Evolutionary conservation across 257 asterid species (phyloP).

Genomic region (Buddleja alternifolia): DNA sequence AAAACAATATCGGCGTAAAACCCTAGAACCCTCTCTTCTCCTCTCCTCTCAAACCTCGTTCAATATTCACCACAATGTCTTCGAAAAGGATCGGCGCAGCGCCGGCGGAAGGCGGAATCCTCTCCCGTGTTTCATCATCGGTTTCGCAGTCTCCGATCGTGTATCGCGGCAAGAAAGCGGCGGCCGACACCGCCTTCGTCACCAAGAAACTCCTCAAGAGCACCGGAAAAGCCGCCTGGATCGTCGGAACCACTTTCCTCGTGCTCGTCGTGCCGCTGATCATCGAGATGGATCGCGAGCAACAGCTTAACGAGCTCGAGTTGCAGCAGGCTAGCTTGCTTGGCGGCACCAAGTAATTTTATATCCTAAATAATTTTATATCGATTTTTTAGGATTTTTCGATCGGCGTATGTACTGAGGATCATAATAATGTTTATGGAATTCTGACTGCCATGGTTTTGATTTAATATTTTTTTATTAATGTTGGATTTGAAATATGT

Average conservation of each 20-base stretch:
- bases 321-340: slow-evolving; percentile 85
- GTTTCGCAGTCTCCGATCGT: slow-evolving; percentile 63
- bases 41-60: not conserved
- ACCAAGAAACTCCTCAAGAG: slow-evolving; percentile 66
- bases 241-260: slow-evolving; percentile 76
- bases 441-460: not conserved
- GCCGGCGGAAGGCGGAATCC: slow-evolving; percentile 41
- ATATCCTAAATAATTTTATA: not conserved
- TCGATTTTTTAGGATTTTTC: not conserved
- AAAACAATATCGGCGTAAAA: not conserved
- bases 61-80: slow-evolving; percentile 30
- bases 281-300: slow-evolving; percentile 88
- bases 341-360: slow-evolving; percentile 48
- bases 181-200: slow-evolving; percentile 63
- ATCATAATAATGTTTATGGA: slow-evolving; percentile 10
- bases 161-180: slow-evolving; percentile 71
- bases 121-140: slow-evolving; percentile 42
- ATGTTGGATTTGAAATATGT: not conserved
- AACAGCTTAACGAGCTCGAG: slow-evolving; percentile 74
- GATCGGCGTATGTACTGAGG: not conserved
- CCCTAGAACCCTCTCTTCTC: slow-evolving; percentile 20
- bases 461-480: not conserved
- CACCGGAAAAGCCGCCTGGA: slow-evolving; percentile 96
- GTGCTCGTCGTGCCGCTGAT: slow-evolving; percentile 76
- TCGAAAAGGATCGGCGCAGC: slow-evolving; percentile 27